A percentile compares a stretch with the other conserved stretches of the same genome.
Evolutionary conservation across 164 flowering plant species (phyloP).

Genomic region (Kalanchoe fedtschenkoi): DNA sequence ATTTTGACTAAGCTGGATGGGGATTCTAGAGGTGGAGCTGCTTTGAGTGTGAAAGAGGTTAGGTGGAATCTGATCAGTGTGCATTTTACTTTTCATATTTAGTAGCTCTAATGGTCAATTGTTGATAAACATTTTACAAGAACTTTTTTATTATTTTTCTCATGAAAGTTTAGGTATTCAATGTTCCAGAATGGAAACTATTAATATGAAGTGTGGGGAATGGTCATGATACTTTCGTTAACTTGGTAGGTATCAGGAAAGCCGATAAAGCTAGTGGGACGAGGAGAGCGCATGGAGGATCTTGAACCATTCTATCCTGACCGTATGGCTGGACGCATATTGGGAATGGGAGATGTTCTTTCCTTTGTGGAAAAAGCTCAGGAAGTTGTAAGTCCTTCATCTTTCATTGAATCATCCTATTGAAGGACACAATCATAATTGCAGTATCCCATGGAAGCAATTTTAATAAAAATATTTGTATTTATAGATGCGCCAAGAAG

Average conservation of each 20-base stretch:
- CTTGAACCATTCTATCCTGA: constrained; percentile 97
- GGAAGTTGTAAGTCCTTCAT: constrained; percentile 73
- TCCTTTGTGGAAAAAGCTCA: constrained; percentile 98
- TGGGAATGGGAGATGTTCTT: constrained; percentile 99
- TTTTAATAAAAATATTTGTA: constrained; percentile 1
- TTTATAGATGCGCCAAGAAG: constrained; percentile 89
- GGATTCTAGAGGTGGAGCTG: constrained; percentile 99
- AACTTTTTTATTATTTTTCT: not conserved
- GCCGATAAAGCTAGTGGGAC: constrained; percentile 96
- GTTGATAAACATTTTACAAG: not conserved
- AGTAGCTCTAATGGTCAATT: not conserved
- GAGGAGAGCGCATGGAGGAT: constrained; percentile 97
- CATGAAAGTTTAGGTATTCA: not conserved
- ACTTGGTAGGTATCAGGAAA: constrained; percentile 77
- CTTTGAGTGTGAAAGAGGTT: constrained; percentile 97
- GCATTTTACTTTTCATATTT: not conserved
- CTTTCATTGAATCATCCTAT: not conserved
- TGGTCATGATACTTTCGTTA: not conserved
- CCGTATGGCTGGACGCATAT: constrained; percentile 94
- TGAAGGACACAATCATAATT: not conserved
- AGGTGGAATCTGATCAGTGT: constrained; percentile 5
- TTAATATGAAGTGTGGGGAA: not conserved
- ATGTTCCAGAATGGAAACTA: not conserved
- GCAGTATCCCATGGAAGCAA: not conserved
- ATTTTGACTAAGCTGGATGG: constrained; percentile 97